A percentile compares a stretch with the other conserved stretches of the same genome.
Conservation (phyloP, 768 basidiomycete genomes). For the Suillus spraguei region DNA sequence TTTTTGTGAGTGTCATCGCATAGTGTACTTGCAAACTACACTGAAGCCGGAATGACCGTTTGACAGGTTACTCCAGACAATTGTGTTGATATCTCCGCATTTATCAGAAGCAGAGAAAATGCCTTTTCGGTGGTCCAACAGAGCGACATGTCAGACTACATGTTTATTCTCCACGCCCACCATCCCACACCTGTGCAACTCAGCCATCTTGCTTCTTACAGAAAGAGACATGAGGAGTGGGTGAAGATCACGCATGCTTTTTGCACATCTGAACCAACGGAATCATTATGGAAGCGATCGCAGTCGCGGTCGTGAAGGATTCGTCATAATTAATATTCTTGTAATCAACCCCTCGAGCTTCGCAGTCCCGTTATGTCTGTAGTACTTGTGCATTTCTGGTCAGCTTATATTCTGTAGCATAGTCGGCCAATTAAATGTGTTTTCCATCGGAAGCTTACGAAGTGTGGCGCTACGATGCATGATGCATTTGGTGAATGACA, state of each 20-base stretch:
- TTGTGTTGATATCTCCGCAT: slow-evolving; percentile 53
- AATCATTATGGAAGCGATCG: slow-evolving; percentile 2
- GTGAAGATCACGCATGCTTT: slow-evolving; percentile 18
- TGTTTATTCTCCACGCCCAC: slow-evolving; percentile 51
- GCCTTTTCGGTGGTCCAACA: slow-evolving; percentile 44
- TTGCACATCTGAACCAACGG: slow-evolving; percentile 13
- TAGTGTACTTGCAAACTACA: background rate
- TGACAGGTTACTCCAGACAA: slow-evolving; percentile 48
- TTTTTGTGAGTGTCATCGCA: slow-evolving; percentile 38
- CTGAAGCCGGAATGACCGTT: background rate
- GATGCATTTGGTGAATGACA: too few species aligned
- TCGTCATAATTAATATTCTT: background rate
- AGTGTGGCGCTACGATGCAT: background rate
- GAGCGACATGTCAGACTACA: slow-evolving; percentile 45
- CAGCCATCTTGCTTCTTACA: slow-evolving; percentile 22
- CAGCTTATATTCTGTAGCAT: background rate
- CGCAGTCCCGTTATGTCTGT: background rate
- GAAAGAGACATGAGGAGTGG: slow-evolving; percentile 24
- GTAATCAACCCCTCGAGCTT: background rate
- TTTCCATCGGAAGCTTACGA: background rate
- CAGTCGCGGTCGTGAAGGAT: background rate
- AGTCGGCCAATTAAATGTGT: background rate
- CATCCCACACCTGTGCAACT: slow-evolving; percentile 51
- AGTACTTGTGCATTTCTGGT: background rate
- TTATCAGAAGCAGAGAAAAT: slow-evolving; percentile 44